A percentile compares a stretch with the other conserved stretches of the same genome.
phyloP scores from a whole-genome alignment of 2,329 filamentous ascomycete species.

The Verticillium klebahnii region DNA sequence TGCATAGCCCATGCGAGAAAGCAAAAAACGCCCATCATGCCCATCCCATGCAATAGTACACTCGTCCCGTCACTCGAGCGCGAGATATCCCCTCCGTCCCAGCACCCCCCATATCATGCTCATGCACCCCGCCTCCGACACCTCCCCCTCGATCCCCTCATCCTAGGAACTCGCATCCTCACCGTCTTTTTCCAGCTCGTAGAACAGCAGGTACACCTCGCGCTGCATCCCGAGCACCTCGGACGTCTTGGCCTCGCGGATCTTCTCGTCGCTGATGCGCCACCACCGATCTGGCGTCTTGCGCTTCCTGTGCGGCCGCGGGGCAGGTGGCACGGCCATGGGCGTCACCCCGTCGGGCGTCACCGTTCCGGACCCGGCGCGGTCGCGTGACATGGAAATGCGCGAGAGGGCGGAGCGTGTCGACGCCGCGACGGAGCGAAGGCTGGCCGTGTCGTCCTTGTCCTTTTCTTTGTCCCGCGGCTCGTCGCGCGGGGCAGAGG shows the following conservation, averaged over 20 bases:
- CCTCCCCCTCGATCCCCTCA: not conserved
- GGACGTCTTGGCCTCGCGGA: constrained; percentile 87
- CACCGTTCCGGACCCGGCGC: constrained; percentile 8
- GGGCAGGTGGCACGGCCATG: constrained; percentile 11
- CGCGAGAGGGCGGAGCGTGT: constrained; percentile 49
- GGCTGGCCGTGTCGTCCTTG: constrained; percentile 42
- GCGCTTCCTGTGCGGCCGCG: constrained; percentile 43
- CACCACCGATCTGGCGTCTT: constrained; percentile 76
- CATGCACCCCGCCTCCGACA: not conserved
- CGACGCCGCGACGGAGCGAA: constrained; percentile 53
- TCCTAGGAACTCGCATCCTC: not conserved
- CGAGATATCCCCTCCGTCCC: not conserved
- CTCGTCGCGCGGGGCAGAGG: constrained; percentile 21
- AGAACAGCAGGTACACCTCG: constrained; percentile 95
- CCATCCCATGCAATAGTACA: not conserved
- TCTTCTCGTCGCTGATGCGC: constrained; percentile 95
- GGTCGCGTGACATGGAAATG: constrained; percentile 34
- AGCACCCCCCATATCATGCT: not conserved
- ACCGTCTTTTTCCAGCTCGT: constrained; percentile 65
- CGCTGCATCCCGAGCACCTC: constrained; percentile 92
- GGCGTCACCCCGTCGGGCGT: constrained; percentile 10
- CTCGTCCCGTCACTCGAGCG: not conserved
- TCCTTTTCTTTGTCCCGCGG: constrained; percentile 16
- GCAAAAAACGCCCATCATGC: not conserved
- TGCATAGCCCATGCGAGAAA: not conserved